Conservation (phyloP, 768 basidiomycete genomes). For the Leccinum obscurum region DNA sequence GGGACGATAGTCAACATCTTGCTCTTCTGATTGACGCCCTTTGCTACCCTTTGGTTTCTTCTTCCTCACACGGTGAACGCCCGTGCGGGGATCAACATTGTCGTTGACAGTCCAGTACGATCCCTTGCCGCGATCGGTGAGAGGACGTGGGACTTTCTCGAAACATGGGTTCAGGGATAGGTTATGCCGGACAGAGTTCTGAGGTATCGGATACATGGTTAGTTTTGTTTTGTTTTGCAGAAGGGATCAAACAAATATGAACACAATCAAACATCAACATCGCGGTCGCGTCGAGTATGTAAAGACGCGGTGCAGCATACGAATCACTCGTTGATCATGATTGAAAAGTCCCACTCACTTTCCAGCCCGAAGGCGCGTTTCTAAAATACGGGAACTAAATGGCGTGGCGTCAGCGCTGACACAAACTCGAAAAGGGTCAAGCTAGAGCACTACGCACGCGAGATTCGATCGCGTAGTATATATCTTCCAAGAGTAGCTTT, state of each 20-base stretch:
- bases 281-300: conserved; percentile 46
- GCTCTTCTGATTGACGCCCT: conserved; percentile 53
- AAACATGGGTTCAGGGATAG: conserved; percentile 89
- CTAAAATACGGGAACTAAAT: conserved; percentile 85
- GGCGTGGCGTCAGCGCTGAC: conserved; percentile 13
- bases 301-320: conserved; percentile 6
- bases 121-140: conserved; percentile 88
- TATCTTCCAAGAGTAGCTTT: conserved; percentile 83
- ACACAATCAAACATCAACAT: conserved; percentile 64
- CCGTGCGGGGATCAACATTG: conserved; percentile 85
- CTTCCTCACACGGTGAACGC: conserved; percentile 86
- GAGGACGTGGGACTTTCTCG: conserved; percentile 87
- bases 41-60: conserved; percentile 71
- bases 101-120: conserved; percentile 94
- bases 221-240: conserved; percentile 33
- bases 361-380: conserved; percentile 88
- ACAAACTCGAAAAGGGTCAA: background rate
- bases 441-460: conserved; percentile 51
- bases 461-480: conserved; percentile 90
- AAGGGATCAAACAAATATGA: conserved; percentile 53
- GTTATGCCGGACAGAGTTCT: conserved; percentile 93
- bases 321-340: conserved; percentile 2
- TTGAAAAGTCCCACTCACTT: conserved; percentile 50
- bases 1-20: conserved; percentile 65
- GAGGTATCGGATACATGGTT: conserved; percentile 11